Conservation (phyloP, 164 flowering plant species). For the Stephania yunnanensis region DNA sequence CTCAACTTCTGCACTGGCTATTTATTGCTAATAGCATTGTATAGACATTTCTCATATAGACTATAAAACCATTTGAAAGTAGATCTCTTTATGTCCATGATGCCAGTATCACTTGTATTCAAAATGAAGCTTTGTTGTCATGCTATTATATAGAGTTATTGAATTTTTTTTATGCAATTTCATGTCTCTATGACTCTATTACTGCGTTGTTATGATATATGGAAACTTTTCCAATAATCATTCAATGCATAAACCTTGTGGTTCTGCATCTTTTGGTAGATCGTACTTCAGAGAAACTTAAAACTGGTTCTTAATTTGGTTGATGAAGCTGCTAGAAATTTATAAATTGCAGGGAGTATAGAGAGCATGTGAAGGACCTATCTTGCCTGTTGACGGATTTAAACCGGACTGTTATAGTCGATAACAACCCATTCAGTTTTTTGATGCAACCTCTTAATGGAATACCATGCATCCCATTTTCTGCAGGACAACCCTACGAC, state of each 20-base stretch:
- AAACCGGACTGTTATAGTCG: slow-evolving; percentile 71
- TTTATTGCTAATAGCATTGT: neutral
- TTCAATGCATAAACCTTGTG: no score
- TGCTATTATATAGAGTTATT: neutral
- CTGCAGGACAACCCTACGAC: slow-evolving; percentile 84
- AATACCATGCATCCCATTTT: slow-evolving; percentile 88
- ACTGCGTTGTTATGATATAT: no score
- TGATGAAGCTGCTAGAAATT: neutral
- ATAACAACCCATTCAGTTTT: slow-evolving; percentile 98
- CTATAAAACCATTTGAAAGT: neutral
- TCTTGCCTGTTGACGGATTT: slow-evolving; percentile 66
- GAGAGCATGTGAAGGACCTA: slow-evolving; percentile 94
- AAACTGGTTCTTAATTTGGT: neutral
- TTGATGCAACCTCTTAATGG: slow-evolving; percentile 90
- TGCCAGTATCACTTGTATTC: neutral
- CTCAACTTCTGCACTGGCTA: neutral
- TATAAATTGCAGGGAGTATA: slow-evolving; percentile 50
- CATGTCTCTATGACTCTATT: neutral
- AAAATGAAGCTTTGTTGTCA: neutral
- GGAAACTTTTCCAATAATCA: no score
- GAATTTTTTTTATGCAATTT: no score
- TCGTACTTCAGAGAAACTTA: neutral
- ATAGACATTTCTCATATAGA: neutral
- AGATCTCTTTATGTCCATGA: neutral
- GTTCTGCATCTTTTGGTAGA: no score